Evolutionary conservation across 371 early-diverging fungal species (phyloP).

Genomic region (Modicella reniformis): DNA sequence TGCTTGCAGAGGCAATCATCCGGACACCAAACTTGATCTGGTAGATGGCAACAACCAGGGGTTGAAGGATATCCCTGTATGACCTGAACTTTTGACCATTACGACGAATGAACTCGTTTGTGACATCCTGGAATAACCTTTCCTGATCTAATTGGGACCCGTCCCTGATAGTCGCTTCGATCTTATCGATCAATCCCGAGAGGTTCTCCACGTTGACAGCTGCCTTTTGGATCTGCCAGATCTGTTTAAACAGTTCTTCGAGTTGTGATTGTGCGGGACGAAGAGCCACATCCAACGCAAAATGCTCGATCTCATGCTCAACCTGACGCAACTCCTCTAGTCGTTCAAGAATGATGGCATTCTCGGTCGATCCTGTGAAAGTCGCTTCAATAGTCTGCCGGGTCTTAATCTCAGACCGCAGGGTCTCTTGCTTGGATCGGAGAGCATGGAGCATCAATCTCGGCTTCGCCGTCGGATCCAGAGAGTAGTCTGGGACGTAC

Average conservation of each 20-base stretch:
- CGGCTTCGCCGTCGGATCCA: conserved; percentile 81
- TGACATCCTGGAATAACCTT: conserved; percentile 75
- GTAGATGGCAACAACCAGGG: conserved; percentile 74
- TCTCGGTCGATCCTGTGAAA: conserved; percentile 69
- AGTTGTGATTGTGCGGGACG: conserved; percentile 79
- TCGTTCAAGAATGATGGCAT: conserved; percentile 55
- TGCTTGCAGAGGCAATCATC: conserved; percentile 57
- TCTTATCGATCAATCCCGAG: conserved; percentile 56
- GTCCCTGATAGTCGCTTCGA: conserved; percentile 54
- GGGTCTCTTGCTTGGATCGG: conserved; percentile 56
- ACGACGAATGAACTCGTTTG: conserved; percentile 75
- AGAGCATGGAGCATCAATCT: conserved; percentile 70
- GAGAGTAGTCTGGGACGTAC: conserved; percentile 80
- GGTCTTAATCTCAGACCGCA: conserved; percentile 62
- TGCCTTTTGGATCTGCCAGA: conserved; percentile 74
- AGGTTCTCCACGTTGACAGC: conserved; percentile 66
- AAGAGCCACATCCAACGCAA: conserved; percentile 61
- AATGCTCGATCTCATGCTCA: conserved; percentile 57
- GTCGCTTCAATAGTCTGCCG: conserved; percentile 66
- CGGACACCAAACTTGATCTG: conserved; percentile 84
- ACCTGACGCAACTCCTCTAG: conserved; percentile 53
- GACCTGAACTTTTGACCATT: conserved; percentile 60
- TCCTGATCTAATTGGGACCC: conserved; percentile 64
- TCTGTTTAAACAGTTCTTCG: conserved; percentile 78
- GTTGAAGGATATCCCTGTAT: conserved; percentile 84